Evolutionary conservation across 2,329 filamentous ascomycete species (phyloP).

Genomic region (Diaporthe destruens): DNA sequence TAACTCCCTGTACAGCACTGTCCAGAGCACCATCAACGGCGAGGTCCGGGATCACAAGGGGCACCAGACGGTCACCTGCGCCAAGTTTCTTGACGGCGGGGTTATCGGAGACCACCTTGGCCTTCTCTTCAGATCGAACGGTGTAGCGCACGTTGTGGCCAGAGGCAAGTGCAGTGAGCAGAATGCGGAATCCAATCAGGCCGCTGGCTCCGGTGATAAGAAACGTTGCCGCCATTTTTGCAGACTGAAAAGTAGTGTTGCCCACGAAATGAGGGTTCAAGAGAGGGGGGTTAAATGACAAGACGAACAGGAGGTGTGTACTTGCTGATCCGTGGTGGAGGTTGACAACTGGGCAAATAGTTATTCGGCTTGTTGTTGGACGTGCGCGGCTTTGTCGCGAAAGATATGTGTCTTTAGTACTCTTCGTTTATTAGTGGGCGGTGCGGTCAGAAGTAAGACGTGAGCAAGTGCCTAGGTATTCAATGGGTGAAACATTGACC

Average conservation of each 20-base stretch:
- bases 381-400: too few species aligned
- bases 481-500: too few species aligned
- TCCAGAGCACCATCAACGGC: constrained; percentile 46
- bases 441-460: too few species aligned
- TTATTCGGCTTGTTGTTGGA: too few species aligned
- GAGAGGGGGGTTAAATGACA: background rate
- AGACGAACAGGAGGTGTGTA: background rate
- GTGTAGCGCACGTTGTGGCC: constrained; percentile 47
- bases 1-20: constrained; percentile 44
- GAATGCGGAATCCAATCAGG: constrained; percentile 48
- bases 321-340: background rate
- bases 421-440: too few species aligned
- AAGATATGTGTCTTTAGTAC: too few species aligned
- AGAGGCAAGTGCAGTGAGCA: constrained; percentile 45
- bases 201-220: constrained; percentile 48
- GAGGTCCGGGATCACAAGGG: constrained; percentile 46
- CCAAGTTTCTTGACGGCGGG: constrained; percentile 43
- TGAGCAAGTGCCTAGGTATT: too few species aligned
- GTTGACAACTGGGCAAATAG: background rate
- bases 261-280: background rate
- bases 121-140: constrained; percentile 46
- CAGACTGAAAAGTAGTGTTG: background rate
- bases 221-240: constrained; percentile 42
- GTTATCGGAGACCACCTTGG: constrained; percentile 44
- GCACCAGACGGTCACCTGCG: constrained; percentile 43